Percentiles rank a stretch among this genome's conserved stretches.
Conservation (phyloP, 805 yeast species). For the Naumovozyma baii region DNA sequence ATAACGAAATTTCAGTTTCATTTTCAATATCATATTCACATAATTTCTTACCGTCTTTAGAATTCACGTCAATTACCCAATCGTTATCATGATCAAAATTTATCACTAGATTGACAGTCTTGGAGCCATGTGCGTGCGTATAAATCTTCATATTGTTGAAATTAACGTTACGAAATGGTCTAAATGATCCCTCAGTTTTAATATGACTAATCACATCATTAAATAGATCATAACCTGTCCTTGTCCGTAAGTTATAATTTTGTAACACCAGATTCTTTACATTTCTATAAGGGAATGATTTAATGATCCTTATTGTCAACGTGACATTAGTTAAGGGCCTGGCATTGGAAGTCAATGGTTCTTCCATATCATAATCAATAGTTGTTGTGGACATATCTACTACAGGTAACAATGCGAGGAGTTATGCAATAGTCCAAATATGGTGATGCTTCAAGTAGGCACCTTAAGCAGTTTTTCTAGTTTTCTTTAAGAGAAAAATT, state of each 20-base stretch:
- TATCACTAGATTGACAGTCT: conserved; percentile 84
- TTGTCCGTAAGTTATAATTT: conserved; percentile 57
- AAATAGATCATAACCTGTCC: conserved; percentile 57
- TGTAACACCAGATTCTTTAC: conserved; percentile 65
- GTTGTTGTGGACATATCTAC: neutral
- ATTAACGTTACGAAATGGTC: conserved; percentile 73
- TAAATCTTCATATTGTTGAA: conserved; percentile 77
- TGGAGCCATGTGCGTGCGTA: conserved; percentile 90
- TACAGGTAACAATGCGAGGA: too few relatives aligned
- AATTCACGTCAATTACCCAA: conserved; percentile 48
- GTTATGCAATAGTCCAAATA: too few relatives aligned
- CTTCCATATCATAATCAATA: conserved; percentile 38
- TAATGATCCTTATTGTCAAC: conserved; percentile 75
- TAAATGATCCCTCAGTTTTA: conserved; percentile 51
- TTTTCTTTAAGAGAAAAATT: too few relatives aligned
- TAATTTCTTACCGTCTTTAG: conserved; percentile 33
- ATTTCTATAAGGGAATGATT: conserved; percentile 86
- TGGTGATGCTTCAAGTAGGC: too few relatives aligned
- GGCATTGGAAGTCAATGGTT: conserved; percentile 71
- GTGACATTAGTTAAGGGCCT: conserved; percentile 62
- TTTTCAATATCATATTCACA: conserved; percentile 55
- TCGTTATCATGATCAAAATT: conserved; percentile 72
- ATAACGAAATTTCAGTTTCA: conserved; percentile 87
- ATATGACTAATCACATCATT: conserved; percentile 40
- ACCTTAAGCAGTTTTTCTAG: too few relatives aligned